Evolutionary conservation across 176 grass and related monocot genomes (phyloP).

Genomic region (Tillandsia leiboldiana): DNA sequence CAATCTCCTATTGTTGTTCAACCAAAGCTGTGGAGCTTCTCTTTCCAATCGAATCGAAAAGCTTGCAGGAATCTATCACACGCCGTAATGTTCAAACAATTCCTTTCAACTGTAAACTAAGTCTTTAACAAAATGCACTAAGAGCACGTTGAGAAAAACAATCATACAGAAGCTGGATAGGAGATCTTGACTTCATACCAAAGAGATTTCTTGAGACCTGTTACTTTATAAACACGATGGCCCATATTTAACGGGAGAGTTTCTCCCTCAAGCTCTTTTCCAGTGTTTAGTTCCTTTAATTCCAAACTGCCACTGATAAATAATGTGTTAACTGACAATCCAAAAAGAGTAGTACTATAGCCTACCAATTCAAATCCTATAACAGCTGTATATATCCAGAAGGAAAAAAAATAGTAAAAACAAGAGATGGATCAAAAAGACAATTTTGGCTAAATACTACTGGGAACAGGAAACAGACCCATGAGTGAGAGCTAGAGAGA

Average conservation of each 20-base stretch:
- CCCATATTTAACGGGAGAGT: conserved; percentile 42
- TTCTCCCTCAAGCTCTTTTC: conserved; percentile 47
- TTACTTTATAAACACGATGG: conserved; percentile 44
- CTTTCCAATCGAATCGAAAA: conserved; percentile 46
- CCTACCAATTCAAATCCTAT: no score
- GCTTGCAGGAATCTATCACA: conserved; percentile 59
- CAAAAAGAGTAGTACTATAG: background rate
- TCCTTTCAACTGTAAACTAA: background rate
- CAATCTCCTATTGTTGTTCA: conserved; percentile 65
- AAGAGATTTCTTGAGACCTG: conserved; percentile 28
- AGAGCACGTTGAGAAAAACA: conserved; percentile 18
- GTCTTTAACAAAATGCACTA: background rate
- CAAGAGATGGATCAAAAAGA: background rate
- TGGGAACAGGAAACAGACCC: background rate
- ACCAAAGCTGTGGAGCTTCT: conserved; percentile 13
- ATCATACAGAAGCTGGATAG: conserved; percentile 74
- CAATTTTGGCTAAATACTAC: background rate
- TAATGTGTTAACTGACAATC: background rate
- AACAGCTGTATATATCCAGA: no score
- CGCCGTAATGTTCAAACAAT: background rate
- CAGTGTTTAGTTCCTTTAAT: conserved; percentile 36
- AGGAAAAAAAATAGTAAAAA: background rate
- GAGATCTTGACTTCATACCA: conserved; percentile 99
- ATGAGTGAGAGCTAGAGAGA: background rate
- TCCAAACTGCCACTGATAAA: conserved; percentile 27